Evolutionary conservation across 305 asterid genomes (phyloP), one percentile per base, ranked within the genome.

Genomic region (Fraxinus latifolia): DNA sequence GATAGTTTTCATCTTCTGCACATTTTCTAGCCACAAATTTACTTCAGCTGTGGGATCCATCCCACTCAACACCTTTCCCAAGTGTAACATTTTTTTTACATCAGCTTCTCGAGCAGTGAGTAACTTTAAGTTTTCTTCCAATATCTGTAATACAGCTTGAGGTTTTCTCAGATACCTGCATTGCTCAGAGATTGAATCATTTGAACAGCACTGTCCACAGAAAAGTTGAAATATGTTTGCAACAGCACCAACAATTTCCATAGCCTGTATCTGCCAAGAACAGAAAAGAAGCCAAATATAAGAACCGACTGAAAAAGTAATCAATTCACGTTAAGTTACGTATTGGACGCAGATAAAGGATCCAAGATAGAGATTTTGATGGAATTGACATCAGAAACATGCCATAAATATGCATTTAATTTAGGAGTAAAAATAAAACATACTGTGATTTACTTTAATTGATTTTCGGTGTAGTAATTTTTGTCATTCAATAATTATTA

Each of bases 1-100:
- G 34, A 14, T 11, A 14, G n/a, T 39, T 23, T 15, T 81, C 9
- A 81, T 21, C 82, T 83, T 81, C 19, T 80, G 62, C 65, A 86
- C 80, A 27, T 81, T 83, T 68, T 76, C 73, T 14, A 86, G 82
- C 89, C 89, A 83, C 31, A 86, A 50, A 5, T 29, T 77, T 21
- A 83, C 87, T 81, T 86, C 87, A 31, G 83, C 87, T 36, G 71
- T 83, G n/a, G 89, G 85, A 15, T 81, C 80, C 85, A 77, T 78
- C 9, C 83, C 85, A 3, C 44, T 80, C 9, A 5, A 11, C 42
- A 78, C 23, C 34, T 65, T 78, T 65, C 67, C 81, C 68, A 36
- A 7, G 19, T 29, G 34, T 27, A 86, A 11, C 85, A 9, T 65
- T 36, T 62, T 58, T 32, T 19, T 81, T 2, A 78, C n/a, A 78